phyloP scores from a whole-genome alignment of 306 rosid genomes.

The Leucaena leucocephala region DNA sequence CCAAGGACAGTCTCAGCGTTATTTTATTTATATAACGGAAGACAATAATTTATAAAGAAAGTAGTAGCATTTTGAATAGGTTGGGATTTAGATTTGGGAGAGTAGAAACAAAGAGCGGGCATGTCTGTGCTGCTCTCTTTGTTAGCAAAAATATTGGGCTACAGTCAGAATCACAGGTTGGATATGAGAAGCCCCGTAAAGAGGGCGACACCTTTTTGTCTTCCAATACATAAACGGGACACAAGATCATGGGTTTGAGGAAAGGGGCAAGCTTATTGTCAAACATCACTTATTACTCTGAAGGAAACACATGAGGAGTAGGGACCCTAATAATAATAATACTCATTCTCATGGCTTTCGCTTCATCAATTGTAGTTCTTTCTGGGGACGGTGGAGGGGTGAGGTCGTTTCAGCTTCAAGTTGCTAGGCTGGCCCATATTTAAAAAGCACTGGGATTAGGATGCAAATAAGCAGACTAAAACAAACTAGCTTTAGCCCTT shows the following conservation, averaged over 20 bases:
- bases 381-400: constrained; percentile 48
- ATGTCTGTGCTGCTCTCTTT: constrained; percentile 38
- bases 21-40: not conserved
- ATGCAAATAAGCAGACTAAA: not conserved
- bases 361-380: constrained; percentile 10
- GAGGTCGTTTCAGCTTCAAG: constrained; percentile 40
- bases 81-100: constrained; percentile 7
- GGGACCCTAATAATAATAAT: constrained; percentile 26
- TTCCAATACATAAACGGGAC: constrained; percentile 52
- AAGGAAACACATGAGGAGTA: constrained; percentile 51
- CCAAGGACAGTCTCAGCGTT: not conserved
- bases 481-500: not conserved
- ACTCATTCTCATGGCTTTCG: constrained; percentile 26
- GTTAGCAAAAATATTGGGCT: constrained; percentile 40
- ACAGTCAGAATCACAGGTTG: constrained; percentile 33
- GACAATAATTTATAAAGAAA: not conserved
- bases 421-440: constrained; percentile 43
- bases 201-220: constrained; percentile 38
- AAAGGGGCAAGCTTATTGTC: constrained; percentile 43
- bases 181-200: not conserved
- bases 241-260: constrained; percentile 42
- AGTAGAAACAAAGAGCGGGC: constrained; percentile 5
- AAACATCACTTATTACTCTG: constrained; percentile 54
- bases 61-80: not conserved
- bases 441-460: not conserved